Percentiles rank a stretch among this genome's conserved stretches.
phyloP scores from a whole-genome alignment of 768 basidiomycete species.

The Harrya chromipes region DNA sequence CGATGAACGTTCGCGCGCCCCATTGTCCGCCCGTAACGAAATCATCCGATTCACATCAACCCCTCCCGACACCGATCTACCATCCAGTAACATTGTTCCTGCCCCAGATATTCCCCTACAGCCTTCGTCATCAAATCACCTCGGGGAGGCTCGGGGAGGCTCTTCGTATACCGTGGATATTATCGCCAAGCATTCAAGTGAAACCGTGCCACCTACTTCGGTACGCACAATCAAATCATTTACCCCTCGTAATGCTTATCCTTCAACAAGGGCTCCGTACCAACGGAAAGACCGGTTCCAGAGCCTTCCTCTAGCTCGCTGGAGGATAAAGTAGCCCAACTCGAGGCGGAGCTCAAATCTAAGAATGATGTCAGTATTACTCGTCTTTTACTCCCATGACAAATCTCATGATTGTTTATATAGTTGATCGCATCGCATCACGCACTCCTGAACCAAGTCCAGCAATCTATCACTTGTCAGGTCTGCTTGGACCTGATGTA shows the following conservation, averaged over 20 bases:
- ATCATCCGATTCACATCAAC: constrained; percentile 26
- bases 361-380: constrained; percentile 40
- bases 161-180: neutral
- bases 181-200: neutral
- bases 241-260: constrained; percentile 3
- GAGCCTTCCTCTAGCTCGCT: constrained; percentile 2
- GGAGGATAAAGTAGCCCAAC: constrained; percentile 33
- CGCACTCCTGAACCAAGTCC: constrained; percentile 48
- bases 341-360: constrained; percentile 43
- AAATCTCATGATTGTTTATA: neutral
- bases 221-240: constrained; percentile 9
- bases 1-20: constrained; percentile 14
- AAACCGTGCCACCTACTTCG: constrained; percentile 9
- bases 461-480: constrained; percentile 69
- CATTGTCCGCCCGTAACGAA: constrained; percentile 23
- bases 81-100: neutral
- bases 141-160: neutral
- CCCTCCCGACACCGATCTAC: constrained; percentile 12
- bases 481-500: constrained; percentile 75
- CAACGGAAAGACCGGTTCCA: neutral
- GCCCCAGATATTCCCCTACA: neutral
- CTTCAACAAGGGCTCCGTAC: neutral
- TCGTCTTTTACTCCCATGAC: neutral
- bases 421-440: constrained; percentile 55
- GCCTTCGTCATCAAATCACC: neutral